phyloP scores from a whole-genome alignment of 306 rosid species.

The Myrica gale region DNA sequence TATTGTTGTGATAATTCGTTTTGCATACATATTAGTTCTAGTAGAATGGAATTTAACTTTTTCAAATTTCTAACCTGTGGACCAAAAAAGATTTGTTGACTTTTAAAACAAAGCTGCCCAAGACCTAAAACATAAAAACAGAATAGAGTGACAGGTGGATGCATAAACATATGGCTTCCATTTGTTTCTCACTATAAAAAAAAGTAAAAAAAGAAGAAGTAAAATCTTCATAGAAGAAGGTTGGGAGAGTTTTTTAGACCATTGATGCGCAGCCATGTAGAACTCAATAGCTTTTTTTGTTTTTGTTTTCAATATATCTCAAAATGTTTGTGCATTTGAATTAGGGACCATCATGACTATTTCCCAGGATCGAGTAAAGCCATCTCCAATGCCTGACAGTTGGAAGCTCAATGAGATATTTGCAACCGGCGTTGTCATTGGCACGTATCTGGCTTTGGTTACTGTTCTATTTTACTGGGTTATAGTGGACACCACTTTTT shows the following conservation, averaged over 20 bases:
- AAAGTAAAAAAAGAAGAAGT: too few species aligned
- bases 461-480: constrained; percentile 74
- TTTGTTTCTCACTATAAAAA: too few species aligned
- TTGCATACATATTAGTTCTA: too few species aligned
- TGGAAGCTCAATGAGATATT: constrained; percentile 89
- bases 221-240: too few species aligned
- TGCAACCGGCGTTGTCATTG: constrained; percentile 78
- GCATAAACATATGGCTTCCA: background rate
- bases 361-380: constrained; percentile 78
- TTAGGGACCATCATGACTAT: constrained; percentile 88
- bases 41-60: background rate
- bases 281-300: background rate
- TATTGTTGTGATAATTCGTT: too few species aligned
- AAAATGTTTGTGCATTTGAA: constrained; percentile 16
- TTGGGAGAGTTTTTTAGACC: background rate
- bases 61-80: too few species aligned
- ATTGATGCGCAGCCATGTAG: background rate
- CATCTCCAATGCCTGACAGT: constrained; percentile 84
- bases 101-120: background rate
- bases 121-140: background rate
- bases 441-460: constrained; percentile 78
- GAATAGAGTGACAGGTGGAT: background rate
- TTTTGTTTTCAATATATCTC: background rate
- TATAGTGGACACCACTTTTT: constrained; percentile 60
- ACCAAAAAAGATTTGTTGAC: too few species aligned